These are phyloP conservation scores for Cerrena zonata DNA, from an alignment of 1,284 basidiomycete genomes.

Conservation along the genomic window DNA sequence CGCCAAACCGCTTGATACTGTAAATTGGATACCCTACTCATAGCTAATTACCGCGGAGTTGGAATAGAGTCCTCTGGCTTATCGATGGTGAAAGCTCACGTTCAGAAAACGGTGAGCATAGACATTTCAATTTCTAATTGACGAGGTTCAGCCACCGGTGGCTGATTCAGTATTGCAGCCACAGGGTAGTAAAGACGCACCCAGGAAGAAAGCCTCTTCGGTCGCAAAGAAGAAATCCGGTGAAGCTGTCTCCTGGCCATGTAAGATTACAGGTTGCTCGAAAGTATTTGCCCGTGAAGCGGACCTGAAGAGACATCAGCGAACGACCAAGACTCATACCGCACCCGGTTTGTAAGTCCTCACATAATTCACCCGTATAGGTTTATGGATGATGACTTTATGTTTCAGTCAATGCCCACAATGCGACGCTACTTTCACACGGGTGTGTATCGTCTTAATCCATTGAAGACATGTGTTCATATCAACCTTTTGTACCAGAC, in stretches of 20 bases:
- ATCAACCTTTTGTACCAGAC: slow-evolving; percentile 19
- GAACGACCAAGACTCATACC: slow-evolving; percentile 68
- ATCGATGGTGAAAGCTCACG: slow-evolving; percentile 27
- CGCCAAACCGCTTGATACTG: no score
- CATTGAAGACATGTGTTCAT: slow-evolving; percentile 3
- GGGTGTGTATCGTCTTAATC: no score
- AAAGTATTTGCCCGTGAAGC: slow-evolving; percentile 74
- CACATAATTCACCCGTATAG: slow-evolving; percentile 1
- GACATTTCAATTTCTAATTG: slow-evolving; percentile 6
- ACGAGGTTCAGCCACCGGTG: slow-evolving; percentile 20
- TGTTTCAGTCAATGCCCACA: slow-evolving; percentile 59
- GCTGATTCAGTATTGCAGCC: slow-evolving; percentile 13
- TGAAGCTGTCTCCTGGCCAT: slow-evolving; percentile 60
- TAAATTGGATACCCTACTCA: no score
- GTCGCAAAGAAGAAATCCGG: slow-evolving; percentile 41
- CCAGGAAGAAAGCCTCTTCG: slow-evolving; percentile 36
- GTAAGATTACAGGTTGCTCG: slow-evolving; percentile 69
- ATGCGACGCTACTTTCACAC: slow-evolving; percentile 70
- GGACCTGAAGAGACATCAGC: slow-evolving; percentile 70
- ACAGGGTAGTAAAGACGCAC: slow-evolving; percentile 46
- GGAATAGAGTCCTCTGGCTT: no score
- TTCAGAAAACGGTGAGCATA: slow-evolving; percentile 28
- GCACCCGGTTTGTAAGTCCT: slow-evolving; percentile 61
- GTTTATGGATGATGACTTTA: slow-evolving; percentile 4
- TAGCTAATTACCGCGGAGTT: no score